phyloP scores from a whole-genome alignment of 805 yeast species.

The Lipomyces japonicus region DNA sequence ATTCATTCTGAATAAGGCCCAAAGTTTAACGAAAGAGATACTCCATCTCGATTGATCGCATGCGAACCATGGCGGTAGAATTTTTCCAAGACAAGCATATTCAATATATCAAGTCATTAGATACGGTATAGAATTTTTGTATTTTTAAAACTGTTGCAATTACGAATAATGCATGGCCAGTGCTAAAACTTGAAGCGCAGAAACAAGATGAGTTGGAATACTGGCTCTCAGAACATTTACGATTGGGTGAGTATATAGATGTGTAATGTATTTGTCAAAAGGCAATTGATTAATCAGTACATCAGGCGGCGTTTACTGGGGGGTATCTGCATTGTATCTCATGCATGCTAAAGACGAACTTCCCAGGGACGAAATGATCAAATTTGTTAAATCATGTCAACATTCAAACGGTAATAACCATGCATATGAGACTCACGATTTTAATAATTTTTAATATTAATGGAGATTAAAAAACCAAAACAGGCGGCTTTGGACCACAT shows the following conservation, averaged over 20 bases:
- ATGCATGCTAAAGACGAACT: slow-evolving; percentile 56
- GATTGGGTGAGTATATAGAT: slow-evolving; percentile 49
- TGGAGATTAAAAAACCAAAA: neutral
- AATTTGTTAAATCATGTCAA: slow-evolving; percentile 69
- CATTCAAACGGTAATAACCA: slow-evolving; percentile 35
- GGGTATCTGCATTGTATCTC: slow-evolving; percentile 67
- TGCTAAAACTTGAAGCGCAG: too few relatives aligned
- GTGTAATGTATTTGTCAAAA: neutral
- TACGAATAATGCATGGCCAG: neutral
- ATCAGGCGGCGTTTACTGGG: slow-evolving; percentile 90
- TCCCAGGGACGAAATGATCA: slow-evolving; percentile 56
- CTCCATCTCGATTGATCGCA: neutral
- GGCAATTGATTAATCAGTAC: neutral
- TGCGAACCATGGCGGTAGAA: slow-evolving; percentile 11
- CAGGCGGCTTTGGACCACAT: slow-evolving; percentile 85
- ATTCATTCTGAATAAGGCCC: too few relatives aligned
- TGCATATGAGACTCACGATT: neutral
- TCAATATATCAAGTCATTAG: slow-evolving; percentile 52
- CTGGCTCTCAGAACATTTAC: slow-evolving; percentile 85
- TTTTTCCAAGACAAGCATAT: slow-evolving; percentile 52
- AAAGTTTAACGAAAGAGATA: too few relatives aligned
- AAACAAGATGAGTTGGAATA: slow-evolving; percentile 63
- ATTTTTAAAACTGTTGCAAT: neutral
- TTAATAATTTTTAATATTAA: neutral
- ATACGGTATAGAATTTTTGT: slow-evolving; percentile 35